Evolutionary conservation across 495 filamentous ascomycete species (phyloP).

Genomic region (Penicillium mononematosum): DNA sequence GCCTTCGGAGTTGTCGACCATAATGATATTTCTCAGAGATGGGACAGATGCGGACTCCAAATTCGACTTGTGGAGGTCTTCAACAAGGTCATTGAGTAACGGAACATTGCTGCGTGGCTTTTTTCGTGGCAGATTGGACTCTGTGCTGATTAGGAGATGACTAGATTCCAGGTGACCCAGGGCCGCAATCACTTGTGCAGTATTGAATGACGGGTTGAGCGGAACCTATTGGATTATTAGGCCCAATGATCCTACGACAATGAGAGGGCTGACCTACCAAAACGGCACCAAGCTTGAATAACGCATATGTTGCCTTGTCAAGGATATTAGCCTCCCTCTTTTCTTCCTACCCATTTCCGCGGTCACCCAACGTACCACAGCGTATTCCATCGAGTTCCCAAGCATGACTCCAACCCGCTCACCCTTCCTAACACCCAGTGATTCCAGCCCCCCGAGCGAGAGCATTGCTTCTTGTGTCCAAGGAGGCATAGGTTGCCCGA

Average conservation of each 20-base stretch:
- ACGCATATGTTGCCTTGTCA: slow-evolving; percentile 68
- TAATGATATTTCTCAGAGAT: slow-evolving; percentile 64
- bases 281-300: slow-evolving; percentile 91
- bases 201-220: slow-evolving; percentile 88
- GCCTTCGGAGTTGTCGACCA: slow-evolving; percentile 76
- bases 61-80: slow-evolving; percentile 52
- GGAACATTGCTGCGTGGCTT: slow-evolving; percentile 71
- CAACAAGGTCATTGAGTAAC: slow-evolving; percentile 64
- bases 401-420: slow-evolving; percentile 83
- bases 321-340: not conserved
- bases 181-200: slow-evolving; percentile 72
- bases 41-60: slow-evolving; percentile 66
- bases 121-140: slow-evolving; percentile 84
- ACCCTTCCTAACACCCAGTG: slow-evolving; percentile 76
- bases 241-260: not conserved
- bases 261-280: slow-evolving; percentile 50
- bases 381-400: slow-evolving; percentile 82
- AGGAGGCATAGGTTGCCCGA: slow-evolving; percentile 66
- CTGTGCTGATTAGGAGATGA: slow-evolving; percentile 77
- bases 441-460: slow-evolving; percentile 73
- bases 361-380: slow-evolving; percentile 51
- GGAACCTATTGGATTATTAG: slow-evolving; percentile 56
- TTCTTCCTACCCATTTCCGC: not conserved
- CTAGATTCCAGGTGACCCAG: slow-evolving; percentile 71
- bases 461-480: slow-evolving; percentile 74